Conservation (phyloP, 768 basidiomycete species). For the Paxillus ammoniavirescens region DNA sequence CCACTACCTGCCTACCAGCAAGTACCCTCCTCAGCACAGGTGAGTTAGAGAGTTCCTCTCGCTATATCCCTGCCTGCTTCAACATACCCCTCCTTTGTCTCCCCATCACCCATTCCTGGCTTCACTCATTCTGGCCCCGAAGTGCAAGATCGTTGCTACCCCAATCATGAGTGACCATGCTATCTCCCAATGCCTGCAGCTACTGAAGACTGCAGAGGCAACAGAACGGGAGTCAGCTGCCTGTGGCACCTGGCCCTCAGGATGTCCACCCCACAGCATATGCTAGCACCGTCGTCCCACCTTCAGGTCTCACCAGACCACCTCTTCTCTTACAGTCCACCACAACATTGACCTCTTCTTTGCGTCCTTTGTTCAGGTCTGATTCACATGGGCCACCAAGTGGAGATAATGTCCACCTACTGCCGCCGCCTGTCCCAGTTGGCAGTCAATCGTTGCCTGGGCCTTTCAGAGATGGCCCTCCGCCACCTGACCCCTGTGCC, state of each 20-base stretch:
- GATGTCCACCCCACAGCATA: slow-evolving; percentile 97
- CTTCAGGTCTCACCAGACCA: slow-evolving; percentile 65
- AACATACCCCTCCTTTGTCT: no score
- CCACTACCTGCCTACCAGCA: no score
- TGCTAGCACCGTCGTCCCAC: slow-evolving; percentile 72
- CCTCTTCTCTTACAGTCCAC: slow-evolving; percentile 59
- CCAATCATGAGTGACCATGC: no score
- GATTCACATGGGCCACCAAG: slow-evolving; percentile 61
- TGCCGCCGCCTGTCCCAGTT: slow-evolving; percentile 55
- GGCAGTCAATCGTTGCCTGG: slow-evolving; percentile 56
- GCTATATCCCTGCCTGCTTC: no score
- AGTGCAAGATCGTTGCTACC: no score
- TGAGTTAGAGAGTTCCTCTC: no score
- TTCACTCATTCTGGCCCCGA: no score
- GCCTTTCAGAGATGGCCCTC: slow-evolving; percentile 81
- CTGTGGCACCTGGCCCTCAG: slow-evolving; percentile 88
- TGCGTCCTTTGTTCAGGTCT: slow-evolving; percentile 55
- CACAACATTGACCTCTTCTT: slow-evolving; percentile 16
- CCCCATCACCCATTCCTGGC: no score
- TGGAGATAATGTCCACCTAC: slow-evolving; percentile 44
- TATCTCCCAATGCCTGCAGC: slow-evolving; percentile 76
- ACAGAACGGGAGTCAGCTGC: slow-evolving; percentile 73
- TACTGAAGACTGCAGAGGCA: slow-evolving; percentile 77
- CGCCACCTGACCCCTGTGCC: slow-evolving; percentile 73
- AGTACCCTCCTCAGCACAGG: no score